Evolutionary conservation across 2,329 filamentous ascomycete species (phyloP).

Genomic region (Penicillium verrucosum): DNA sequence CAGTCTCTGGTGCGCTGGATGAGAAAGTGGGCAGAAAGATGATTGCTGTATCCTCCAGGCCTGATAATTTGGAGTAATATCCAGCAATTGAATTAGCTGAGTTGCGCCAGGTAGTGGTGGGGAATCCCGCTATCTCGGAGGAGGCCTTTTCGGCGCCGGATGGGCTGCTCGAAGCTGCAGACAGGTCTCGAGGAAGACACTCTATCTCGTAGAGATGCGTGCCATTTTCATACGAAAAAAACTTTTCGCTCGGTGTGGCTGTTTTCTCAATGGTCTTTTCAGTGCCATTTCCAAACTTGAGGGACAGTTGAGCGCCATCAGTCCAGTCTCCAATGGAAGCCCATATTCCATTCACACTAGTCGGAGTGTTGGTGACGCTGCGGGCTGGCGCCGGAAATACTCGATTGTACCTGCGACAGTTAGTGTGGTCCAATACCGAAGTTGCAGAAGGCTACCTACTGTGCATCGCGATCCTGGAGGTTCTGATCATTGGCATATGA

Average conservation of each 20-base stretch:
- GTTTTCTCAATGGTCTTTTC: constrained; percentile 15
- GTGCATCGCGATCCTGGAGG: constrained; percentile 57
- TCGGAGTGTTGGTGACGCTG: constrained; percentile 19
- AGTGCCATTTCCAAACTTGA: constrained; percentile 23
- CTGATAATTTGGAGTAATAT: constrained; percentile 44
- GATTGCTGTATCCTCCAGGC: constrained; percentile 46
- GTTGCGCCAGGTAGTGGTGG: constrained; percentile 20
- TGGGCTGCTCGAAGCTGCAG: constrained; percentile 5
- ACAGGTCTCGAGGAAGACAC: constrained; percentile 20
- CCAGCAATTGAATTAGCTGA: constrained; percentile 38
- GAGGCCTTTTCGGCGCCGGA: constrained; percentile 20
- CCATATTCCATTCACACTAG: constrained; percentile 19
- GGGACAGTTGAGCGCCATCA: constrained; percentile 15
- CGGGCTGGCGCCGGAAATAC: constrained; percentile 22
- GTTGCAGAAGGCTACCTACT: constrained; percentile 37
- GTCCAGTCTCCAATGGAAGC: constrained; percentile 19
- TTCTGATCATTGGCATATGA: constrained; percentile 48
- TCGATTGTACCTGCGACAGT: constrained; percentile 22
- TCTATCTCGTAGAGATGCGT: constrained; percentile 17
- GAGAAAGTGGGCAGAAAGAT: constrained; percentile 37
- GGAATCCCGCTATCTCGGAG: constrained; percentile 17
- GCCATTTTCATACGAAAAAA: constrained; percentile 22
- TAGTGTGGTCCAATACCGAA: neutral
- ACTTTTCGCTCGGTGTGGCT: constrained; percentile 19
- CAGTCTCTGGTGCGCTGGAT: constrained; percentile 17